Evolutionary conservation across 2,329 filamentous ascomycete genomes (phyloP), one percentile per base, ranked within the genome.

Genomic region (Cordyceps farinosa): DNA sequence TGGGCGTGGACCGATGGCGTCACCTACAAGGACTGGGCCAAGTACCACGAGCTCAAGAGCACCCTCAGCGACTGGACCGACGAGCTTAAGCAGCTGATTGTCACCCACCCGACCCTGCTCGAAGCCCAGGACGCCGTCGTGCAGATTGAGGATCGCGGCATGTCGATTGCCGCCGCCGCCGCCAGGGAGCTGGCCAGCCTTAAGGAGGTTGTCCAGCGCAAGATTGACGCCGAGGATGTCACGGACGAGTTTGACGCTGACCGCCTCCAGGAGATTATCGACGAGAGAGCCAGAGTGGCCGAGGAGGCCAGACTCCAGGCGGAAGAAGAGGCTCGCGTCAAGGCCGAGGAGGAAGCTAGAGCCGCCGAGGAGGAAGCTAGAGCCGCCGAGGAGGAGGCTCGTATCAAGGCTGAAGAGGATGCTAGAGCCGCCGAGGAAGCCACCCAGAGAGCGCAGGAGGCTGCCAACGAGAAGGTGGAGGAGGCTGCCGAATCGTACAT

Each of bases 1-100:
- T 99, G 95, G 93, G 92, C 94, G 13, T 96, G 91, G 89, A 95
- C 92, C 78, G 92, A 98, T 64, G 92, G 92, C 38, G 86, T 99
- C 65, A 96, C 94, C 1, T 97, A 99, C 81, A 93, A 96, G 75
- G 92, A 99, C 74, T 99, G 95, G 95, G 87, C 89, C 65, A 95
- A 94, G 74, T 99, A 97, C 72, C 92, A 98, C 74, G 87, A 90
- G 65, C 81, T 99, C 64, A 96, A 91, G 78, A 86, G 84, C 61
- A 89, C 90, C 13, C 90, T 97, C 59, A 88, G 89, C 54, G 87
- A 91, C 70, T 97, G 94, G 92, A 89, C 91, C 62, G 82, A 86
- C 42, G 91, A 96, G 68, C 87, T 99, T 54, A 88, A 91, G 72
- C 82, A 87, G 64, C 84, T 93, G 60, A 90, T 92, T 45, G 84